A percentile compares a stretch with the other conserved stretches of the same genome.
phyloP scores from a whole-genome alignment of 768 basidiomycete species.

The Tricholomella constricta region DNA sequence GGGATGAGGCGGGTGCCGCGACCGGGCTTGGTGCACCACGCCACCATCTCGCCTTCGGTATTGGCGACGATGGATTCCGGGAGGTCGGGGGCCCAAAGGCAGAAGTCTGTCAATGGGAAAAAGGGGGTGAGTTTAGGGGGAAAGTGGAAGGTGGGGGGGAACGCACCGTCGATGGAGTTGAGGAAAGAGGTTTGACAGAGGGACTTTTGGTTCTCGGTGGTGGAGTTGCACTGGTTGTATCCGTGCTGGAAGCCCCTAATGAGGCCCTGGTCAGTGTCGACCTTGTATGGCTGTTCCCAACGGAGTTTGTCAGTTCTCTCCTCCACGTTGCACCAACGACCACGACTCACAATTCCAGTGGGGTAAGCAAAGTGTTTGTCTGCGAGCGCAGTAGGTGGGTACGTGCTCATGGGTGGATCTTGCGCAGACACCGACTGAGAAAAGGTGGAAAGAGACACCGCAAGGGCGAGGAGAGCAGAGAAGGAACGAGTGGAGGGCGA shows the following conservation, averaged over 20 bases:
- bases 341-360: conserved; percentile 39
- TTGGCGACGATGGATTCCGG: conserved; percentile 59
- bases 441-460: conserved; percentile 27
- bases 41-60: conserved; percentile 70
- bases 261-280: conserved; percentile 35
- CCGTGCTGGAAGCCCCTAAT: conserved; percentile 51
- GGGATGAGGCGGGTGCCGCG: conserved; percentile 77
- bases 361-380: conserved; percentile 49
- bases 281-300: conserved; percentile 34
- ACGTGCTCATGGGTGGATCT: conserved; percentile 25
- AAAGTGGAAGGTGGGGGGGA: neutral
- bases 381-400: conserved; percentile 48
- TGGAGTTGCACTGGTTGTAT: conserved; percentile 69
- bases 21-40: conserved; percentile 75
- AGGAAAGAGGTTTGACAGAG: conserved; percentile 62
- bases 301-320: no score
- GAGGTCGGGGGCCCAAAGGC: conserved; percentile 61
- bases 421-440: conserved; percentile 27
- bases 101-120: conserved; percentile 55
- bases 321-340: neutral
- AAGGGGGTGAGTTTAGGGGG: neutral
- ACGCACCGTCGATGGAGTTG: conserved; percentile 56
- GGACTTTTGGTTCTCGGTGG: conserved; percentile 61
- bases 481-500: conserved; percentile 46
- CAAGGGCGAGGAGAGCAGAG: conserved; percentile 26